A percentile compares a stretch with the other conserved stretches of the same genome.
Evolutionary conservation across 1,139 yeast species (phyloP).

Genomic region (Nadsonia starkeyi-henricii): DNA sequence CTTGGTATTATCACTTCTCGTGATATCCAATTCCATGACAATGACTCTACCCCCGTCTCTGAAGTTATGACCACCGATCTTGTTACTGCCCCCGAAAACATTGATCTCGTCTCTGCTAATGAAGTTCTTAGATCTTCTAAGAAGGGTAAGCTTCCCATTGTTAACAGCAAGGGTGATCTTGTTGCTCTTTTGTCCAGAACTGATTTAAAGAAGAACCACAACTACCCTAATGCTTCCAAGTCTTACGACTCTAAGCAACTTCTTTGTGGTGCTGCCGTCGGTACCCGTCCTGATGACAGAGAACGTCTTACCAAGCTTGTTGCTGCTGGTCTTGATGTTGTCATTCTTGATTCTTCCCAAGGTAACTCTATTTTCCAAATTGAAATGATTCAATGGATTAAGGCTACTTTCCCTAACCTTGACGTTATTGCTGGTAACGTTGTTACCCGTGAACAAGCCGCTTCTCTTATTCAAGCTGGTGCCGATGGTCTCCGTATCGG

Average conservation of each 20-base stretch:
- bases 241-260: constrained; percentile 87
- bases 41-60: constrained; percentile 44
- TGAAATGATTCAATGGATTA: constrained; percentile 86
- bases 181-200: constrained; percentile 87
- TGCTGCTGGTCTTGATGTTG: constrained; percentile 95
- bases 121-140: constrained; percentile 81
- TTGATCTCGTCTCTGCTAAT: constrained; percentile 75
- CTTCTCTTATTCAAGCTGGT: constrained; percentile 86
- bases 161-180: constrained; percentile 62
- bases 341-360: constrained; percentile 89
- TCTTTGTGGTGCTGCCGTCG: constrained; percentile 97
- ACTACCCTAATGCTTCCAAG: constrained; percentile 90
- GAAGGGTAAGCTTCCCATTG: constrained; percentile 94
- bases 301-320: constrained; percentile 73
- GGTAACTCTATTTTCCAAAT: constrained; percentile 94
- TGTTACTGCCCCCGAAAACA: constrained; percentile 56
- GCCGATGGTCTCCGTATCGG: constrained; percentile 98
- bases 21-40: constrained; percentile 90
- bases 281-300: constrained; percentile 82
- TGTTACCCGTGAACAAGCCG: constrained; percentile 98
- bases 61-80: constrained; percentile 85
- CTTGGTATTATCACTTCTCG: constrained; percentile 94
- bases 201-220: constrained; percentile 90
- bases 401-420: constrained; percentile 60
- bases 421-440: constrained; percentile 96